Evolutionary conservation across 2,329 filamentous ascomycete species (phyloP), one percentile per base, ranked within the genome.

Genomic region (Bipolaris zeicola): DNA sequence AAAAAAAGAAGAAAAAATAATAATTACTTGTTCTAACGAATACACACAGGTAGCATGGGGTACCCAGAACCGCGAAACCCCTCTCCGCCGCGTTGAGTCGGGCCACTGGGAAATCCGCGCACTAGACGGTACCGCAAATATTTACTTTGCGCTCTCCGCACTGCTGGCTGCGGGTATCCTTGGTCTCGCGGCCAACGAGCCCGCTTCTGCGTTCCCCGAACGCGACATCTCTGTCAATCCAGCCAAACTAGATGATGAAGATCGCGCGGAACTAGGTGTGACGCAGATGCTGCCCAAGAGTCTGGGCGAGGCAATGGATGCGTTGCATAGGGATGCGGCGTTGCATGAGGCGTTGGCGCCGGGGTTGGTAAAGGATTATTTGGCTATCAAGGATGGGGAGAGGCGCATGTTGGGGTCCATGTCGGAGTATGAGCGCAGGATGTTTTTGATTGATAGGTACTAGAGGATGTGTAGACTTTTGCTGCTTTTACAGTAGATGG

Each of bases 101-200:
- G 86, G 85, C 18, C 88, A 91, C 68, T 96, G 90, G 89, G 91
- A 96, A 75, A 65, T 96, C 20, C 89, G 91, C 68, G 86, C 84
- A 52, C 69, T 94, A n/a, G 91, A 96, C 67, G 91, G 91, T 0
- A 76, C 92, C 16, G 89, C 90, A 3, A 96, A 96, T 69, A 85
- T 87, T 51, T 96, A 95, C 69, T 75, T 96, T 1, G 88, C 85
- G 0, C 72, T 90, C 16, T 81, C 83, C 0, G 86, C 85, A 0
- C 69, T 92, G 0, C 68, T 92, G 0, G 81, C 80, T 0, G 84
- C 85, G 0, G 89, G 89, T 0, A 74, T 83, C 0, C 59, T 81
- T 1, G 89, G 89, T 0, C 63, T 91, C 2, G 62, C 69, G 1
- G 72, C 77, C 1, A 61, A 53, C 14, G 55, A 79, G 52, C 3